phyloP scores from a whole-genome alignment of 208 protist species.

The Leishmania turanica region DNA sequence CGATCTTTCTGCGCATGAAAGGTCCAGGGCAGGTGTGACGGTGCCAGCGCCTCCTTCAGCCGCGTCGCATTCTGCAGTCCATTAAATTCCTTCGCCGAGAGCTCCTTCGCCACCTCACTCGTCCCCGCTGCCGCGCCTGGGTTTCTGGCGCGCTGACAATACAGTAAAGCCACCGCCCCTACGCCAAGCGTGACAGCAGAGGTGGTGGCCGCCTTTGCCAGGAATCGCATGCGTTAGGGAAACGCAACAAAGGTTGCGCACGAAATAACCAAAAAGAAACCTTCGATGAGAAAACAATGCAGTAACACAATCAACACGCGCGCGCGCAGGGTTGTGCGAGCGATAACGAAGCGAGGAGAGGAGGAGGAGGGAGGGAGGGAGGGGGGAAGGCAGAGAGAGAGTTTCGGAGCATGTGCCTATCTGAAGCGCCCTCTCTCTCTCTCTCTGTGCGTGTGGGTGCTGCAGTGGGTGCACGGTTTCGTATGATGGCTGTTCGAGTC shows the following conservation, averaged over 20 bases:
- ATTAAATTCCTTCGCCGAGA: conserved; percentile 73
- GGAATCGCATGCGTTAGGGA: conserved; percentile 20
- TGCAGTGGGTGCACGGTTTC: not conserved
- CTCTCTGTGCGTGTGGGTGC: not conserved
- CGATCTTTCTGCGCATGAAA: conserved; percentile 19
- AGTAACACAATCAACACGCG: not conserved
- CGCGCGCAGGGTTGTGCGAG: not conserved
- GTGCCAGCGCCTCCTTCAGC: conserved; percentile 46
- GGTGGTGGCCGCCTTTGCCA: conserved; percentile 22
- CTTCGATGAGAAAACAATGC: not conserved
- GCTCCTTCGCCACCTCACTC: conserved; percentile 12
- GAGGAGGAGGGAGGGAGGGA: no score
- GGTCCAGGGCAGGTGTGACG: conserved; percentile 60
- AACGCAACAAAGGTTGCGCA: not conserved
- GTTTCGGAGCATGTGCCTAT: not conserved
- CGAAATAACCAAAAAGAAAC: not conserved
- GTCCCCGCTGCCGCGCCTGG: not conserved
- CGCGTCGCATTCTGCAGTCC: conserved; percentile 47
- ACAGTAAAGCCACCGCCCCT: conserved; percentile 15
- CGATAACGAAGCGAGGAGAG: not conserved
- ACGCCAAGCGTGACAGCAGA: conserved; percentile 14
- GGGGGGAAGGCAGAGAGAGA: no score
- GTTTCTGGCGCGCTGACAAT: conserved; percentile 11
- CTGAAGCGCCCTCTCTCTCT: not conserved
- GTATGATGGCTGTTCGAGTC: not conserved